phyloP scores from a whole-genome alignment of 2,329 filamentous ascomycete genomes.

The Rasamsonia emersonii region DNA sequence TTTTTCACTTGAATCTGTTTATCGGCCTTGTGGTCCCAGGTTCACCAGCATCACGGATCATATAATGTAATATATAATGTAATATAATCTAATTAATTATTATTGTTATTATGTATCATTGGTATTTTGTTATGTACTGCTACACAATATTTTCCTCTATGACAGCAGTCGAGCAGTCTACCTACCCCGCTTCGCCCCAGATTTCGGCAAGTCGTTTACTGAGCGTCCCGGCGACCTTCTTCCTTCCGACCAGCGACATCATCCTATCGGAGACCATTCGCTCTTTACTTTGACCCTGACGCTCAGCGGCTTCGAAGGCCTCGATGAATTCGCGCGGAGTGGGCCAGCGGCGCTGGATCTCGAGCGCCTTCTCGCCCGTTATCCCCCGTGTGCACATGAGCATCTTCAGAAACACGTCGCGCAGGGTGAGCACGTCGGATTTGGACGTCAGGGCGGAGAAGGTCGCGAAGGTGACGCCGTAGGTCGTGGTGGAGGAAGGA shows the following conservation, averaged over 20 bases:
- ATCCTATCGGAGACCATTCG: slow-evolving; percentile 53
- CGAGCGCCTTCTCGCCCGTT: slow-evolving; percentile 67
- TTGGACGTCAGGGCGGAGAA: slow-evolving; percentile 68
- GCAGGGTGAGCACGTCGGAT: slow-evolving; percentile 62
- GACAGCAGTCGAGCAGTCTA: too few species aligned
- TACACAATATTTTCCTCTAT: too few species aligned
- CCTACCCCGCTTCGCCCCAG: slow-evolving; percentile 47
- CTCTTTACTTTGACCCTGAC: slow-evolving; percentile 31
- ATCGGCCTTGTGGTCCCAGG: too few species aligned
- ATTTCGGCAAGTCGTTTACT: slow-evolving; percentile 64
- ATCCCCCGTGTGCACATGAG: slow-evolving; percentile 71
- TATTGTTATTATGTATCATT: too few species aligned
- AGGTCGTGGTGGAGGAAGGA: slow-evolving; percentile 28
- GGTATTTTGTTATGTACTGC: too few species aligned
- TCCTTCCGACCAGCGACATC: slow-evolving; percentile 52
- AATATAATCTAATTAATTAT: too few species aligned
- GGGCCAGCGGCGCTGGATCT: slow-evolving; percentile 70
- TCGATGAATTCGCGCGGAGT: slow-evolving; percentile 65
- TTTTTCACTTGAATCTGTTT: too few species aligned
- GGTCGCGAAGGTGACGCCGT: slow-evolving; percentile 60
- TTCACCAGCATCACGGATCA: too few species aligned
- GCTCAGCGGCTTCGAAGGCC: slow-evolving; percentile 51
- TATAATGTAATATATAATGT: too few species aligned
- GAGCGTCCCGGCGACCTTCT: slow-evolving; percentile 57
- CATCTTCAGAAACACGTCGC: slow-evolving; percentile 75